Conservation (phyloP, 345 rosid genomes). For the Balakata baccata region DNA sequence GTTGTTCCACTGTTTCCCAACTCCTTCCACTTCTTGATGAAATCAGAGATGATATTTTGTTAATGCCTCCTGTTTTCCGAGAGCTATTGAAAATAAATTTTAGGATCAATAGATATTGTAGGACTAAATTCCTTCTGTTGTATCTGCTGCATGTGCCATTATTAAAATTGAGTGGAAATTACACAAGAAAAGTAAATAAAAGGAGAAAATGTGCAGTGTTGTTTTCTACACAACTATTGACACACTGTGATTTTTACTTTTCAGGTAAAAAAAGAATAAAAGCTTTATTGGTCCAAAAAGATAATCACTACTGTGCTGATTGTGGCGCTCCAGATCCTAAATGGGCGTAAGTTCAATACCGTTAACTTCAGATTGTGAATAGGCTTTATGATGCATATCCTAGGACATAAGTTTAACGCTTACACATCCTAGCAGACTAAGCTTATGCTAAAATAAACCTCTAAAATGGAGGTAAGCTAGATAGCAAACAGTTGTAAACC, state of each 20-base stretch:
- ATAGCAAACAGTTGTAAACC: not conserved
- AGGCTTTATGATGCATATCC: not conserved
- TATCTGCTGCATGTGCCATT: not conserved
- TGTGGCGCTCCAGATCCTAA: constrained; percentile 96
- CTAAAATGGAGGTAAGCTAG: not conserved
- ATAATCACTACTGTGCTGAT: constrained; percentile 90
- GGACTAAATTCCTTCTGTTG: constrained; percentile 1
- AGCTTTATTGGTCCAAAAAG: constrained; percentile 63
- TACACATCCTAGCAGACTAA: not conserved
- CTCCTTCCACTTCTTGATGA: constrained; percentile 5
- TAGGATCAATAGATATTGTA: not conserved
- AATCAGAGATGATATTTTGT: not conserved
- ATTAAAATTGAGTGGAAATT: not conserved
- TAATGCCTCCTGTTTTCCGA: not conserved
- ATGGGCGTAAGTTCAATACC: constrained; percentile 83
- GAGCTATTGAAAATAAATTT: not conserved
- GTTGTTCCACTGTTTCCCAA: not conserved
- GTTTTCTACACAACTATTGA: not conserved
- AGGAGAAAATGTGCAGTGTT: not conserved
- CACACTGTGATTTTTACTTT: not conserved
- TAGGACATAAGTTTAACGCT: not conserved
- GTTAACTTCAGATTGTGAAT: constrained; percentile 2
- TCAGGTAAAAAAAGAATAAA: constrained; percentile 75
- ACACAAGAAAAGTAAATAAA: not conserved
- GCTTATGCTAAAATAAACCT: not conserved